Evolutionary conservation across 192 early-diverging fungal species (phyloP).

Genomic region (Podila horticola): DNA sequence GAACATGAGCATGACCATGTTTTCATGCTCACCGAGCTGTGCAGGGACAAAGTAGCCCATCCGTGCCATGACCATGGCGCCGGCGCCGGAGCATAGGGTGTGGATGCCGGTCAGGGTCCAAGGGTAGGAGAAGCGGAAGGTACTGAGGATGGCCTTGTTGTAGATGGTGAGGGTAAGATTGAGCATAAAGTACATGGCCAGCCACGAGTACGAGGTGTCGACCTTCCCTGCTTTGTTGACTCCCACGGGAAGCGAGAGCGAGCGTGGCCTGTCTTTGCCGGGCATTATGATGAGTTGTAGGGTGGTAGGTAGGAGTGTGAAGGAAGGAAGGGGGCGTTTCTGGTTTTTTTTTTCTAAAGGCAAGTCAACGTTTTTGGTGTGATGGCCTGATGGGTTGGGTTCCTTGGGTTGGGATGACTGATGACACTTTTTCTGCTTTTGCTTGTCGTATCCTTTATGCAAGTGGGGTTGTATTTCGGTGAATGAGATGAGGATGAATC

Average conservation of each 20-base stretch:
- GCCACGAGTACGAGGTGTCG: conserved; percentile 64
- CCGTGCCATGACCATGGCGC: conserved; percentile 63
- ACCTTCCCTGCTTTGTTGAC: conserved; percentile 19
- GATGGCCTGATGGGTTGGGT: too few species aligned
- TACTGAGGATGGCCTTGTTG: conserved; percentile 84
- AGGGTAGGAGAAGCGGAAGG: conserved; percentile 81
- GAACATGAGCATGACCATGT: conserved; percentile 76
- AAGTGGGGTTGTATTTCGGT: neutral
- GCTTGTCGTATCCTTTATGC: too few species aligned
- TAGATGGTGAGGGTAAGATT: conserved; percentile 85
- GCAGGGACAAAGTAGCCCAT: conserved; percentile 64
- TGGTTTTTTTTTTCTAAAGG: neutral
- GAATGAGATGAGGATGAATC: neutral
- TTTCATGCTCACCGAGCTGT: conserved; percentile 64
- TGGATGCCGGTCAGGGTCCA: conserved; percentile 92
- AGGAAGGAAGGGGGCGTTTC: neutral
- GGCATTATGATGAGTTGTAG: conserved; percentile 8
- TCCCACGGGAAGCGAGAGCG: conserved; percentile 20
- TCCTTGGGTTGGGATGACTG: too few species aligned
- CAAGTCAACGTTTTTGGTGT: neutral
- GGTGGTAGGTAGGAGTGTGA: neutral
- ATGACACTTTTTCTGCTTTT: too few species aligned
- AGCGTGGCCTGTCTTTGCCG: conserved; percentile 39
- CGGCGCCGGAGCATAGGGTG: conserved; percentile 75
- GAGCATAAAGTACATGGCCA: conserved; percentile 75